Conservation (phyloP, 1,139 yeast genomes). For the Saccharomyces pastorianus region DNA sequence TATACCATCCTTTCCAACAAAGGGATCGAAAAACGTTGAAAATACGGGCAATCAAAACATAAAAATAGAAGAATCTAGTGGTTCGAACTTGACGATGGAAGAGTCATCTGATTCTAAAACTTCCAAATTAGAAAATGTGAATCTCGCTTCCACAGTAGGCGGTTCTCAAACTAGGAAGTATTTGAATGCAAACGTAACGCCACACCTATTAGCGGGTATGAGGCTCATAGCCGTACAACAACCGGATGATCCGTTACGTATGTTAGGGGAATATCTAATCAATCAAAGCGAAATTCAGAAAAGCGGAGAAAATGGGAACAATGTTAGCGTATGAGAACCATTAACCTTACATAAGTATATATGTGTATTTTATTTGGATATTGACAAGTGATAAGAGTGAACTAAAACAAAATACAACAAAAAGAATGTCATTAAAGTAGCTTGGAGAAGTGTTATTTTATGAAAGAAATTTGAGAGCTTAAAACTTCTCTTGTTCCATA, state of each 20-base stretch:
- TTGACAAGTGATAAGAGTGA: not conserved
- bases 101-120: constrained; percentile 4
- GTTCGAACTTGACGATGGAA: not conserved
- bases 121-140: constrained; percentile 10
- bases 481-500: constrained; percentile 35
- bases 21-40: not conserved
- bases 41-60: not conserved
- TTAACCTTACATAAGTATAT: not conserved
- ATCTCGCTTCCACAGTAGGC: constrained; percentile 51
- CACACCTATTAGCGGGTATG: constrained; percentile 61
- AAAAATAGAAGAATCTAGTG: not conserved
- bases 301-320: constrained; percentile 1
- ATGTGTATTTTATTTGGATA: not conserved
- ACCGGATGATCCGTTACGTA: constrained; percentile 63
- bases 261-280: constrained; percentile 64
- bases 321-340: not conserved
- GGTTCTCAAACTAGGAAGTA: constrained; percentile 79
- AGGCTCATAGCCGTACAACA: constrained; percentile 47
- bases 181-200: constrained; percentile 64
- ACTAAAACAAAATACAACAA: not conserved
- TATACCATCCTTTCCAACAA: not conserved
- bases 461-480: not conserved
- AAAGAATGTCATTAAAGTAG: not conserved
- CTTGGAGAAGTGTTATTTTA: too few species aligned
- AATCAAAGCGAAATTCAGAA: constrained; percentile 36